Percentiles rank a stretch among this genome's conserved stretches.
Conservation (phyloP, 495 filamentous ascomycete genomes). For the Neurospora sp. region DNA sequence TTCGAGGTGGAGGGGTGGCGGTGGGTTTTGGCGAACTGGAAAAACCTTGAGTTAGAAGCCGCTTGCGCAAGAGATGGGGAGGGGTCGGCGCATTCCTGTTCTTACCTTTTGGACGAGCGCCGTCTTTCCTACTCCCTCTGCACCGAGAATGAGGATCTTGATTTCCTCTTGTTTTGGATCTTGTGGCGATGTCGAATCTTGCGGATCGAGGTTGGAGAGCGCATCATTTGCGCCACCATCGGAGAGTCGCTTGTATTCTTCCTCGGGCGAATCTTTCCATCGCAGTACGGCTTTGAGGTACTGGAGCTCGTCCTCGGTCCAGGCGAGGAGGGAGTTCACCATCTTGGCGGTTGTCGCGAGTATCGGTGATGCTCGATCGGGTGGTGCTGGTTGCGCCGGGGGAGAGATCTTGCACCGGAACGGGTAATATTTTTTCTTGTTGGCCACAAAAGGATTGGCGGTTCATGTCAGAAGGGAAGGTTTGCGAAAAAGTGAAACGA, state of each 20-base stretch:
- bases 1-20: slow-evolving; percentile 12
- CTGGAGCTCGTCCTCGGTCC: slow-evolving; percentile 31
- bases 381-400: background rate
- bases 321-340: slow-evolving; percentile 23
- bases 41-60: background rate
- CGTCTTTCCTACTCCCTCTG: slow-evolving; percentile 32
- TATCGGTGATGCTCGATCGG: background rate
- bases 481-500: background rate
- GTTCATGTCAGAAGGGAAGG: background rate
- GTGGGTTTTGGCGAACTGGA: background rate
- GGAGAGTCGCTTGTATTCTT: slow-evolving; percentile 8
- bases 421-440: background rate
- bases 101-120: slow-evolving; percentile 30
- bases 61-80: background rate
- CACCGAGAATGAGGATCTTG: slow-evolving; percentile 31
- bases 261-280: slow-evolving; percentile 23
- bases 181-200: background rate
- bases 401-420: too few relatives aligned
- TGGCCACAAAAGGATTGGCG: background rate
- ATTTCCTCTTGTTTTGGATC: slow-evolving; percentile 19
- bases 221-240: background rate
- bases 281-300: slow-evolving; percentile 32
- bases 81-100: background rate
- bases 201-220: background rate
- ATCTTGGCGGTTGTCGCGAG: slow-evolving; percentile 5